Conservation (phyloP, 2,329 filamentous ascomycete species). For the Juglanconis sp. region DNA sequence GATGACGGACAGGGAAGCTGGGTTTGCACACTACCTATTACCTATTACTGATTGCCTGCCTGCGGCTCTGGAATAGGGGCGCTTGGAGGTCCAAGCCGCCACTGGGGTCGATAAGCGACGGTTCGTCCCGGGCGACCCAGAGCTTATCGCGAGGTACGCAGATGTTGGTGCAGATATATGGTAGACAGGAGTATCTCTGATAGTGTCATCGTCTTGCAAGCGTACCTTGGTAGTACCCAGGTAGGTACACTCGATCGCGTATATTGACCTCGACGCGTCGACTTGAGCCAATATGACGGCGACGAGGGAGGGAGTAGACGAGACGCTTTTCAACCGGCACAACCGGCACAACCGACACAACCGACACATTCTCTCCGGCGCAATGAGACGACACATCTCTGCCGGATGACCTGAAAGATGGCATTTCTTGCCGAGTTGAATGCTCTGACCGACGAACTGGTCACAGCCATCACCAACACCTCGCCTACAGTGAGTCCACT, state of each 20-base stretch:
- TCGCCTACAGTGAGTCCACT: slow-evolving; percentile 45
- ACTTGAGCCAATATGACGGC: no score
- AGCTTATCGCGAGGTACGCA: background rate
- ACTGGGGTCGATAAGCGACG: background rate
- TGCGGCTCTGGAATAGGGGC: background rate
- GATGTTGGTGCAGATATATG: background rate
- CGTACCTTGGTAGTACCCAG: no score
- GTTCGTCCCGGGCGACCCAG: background rate
- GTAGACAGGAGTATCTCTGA: background rate
- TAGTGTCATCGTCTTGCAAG: background rate
- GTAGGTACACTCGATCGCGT: no score
- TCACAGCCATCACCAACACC: slow-evolving; percentile 59
- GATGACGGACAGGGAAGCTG: no score
- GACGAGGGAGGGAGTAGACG: no score
- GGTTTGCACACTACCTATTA: no score
- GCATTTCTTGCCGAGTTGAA: slow-evolving; percentile 65
- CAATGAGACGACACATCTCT: background rate
- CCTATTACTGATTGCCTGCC: no score
- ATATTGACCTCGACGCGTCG: no score
- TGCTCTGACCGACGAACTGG: slow-evolving; percentile 66
- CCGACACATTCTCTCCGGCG: background rate
- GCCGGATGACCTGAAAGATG: slow-evolving; percentile 46
- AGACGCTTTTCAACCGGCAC: no score
- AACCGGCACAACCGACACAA: no score
- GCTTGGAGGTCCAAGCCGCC: background rate